Evolutionary conservation across 805 yeast genomes (phyloP).

Genomic region (Pichia scutulata): DNA sequence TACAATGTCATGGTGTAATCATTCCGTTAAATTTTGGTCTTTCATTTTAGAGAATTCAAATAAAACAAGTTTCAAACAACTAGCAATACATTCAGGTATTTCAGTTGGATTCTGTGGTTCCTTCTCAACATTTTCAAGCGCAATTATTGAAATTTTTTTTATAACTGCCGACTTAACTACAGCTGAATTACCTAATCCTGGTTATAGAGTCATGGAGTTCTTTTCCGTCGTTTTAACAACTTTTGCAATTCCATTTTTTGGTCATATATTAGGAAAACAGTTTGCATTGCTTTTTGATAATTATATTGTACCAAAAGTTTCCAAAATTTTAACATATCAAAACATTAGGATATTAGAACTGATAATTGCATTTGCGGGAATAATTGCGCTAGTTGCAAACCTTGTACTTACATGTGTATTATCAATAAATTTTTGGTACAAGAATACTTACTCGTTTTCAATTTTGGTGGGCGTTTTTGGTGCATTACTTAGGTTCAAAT

Average conservation of each 20-base stretch:
- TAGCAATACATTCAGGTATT: conserved; percentile 49
- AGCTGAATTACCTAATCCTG: conserved; percentile 45
- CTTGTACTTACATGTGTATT: conserved; percentile 36
- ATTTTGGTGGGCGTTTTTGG: conserved; percentile 69
- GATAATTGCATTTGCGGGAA: conserved; percentile 15
- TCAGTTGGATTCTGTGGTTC: conserved; percentile 84
- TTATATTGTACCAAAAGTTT: conserved; percentile 5
- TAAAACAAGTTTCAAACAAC: conserved; percentile 29
- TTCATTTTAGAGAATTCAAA: conserved; percentile 4
- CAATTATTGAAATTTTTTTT: conserved; percentile 48
- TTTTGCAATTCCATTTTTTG: conserved; percentile 52
- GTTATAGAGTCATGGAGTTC: conserved; percentile 74
- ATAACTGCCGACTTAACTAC: conserved; percentile 36
- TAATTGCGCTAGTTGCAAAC: conserved; percentile 29
- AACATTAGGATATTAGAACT: conserved; percentile 12
- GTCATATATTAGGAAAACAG: conserved; percentile 53
- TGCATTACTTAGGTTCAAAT: conserved; percentile 47
- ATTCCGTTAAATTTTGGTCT: conserved; percentile 13
- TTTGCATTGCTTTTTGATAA: conserved; percentile 16
- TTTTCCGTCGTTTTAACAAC: conserved; percentile 56
- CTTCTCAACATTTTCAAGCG: conserved; percentile 67
- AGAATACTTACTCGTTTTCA: conserved; percentile 60
- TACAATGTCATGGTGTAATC: conserved; percentile 45
- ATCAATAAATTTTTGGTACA: conserved; percentile 35
- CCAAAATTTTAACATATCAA: conserved; percentile 7